Percentiles rank a stretch among this genome's conserved stretches.
These are phyloP conservation scores for Shiraia bambusicola DNA, from an alignment of 2,329 filamentous ascomycete genomes.

Conservation along the genomic window DNA sequence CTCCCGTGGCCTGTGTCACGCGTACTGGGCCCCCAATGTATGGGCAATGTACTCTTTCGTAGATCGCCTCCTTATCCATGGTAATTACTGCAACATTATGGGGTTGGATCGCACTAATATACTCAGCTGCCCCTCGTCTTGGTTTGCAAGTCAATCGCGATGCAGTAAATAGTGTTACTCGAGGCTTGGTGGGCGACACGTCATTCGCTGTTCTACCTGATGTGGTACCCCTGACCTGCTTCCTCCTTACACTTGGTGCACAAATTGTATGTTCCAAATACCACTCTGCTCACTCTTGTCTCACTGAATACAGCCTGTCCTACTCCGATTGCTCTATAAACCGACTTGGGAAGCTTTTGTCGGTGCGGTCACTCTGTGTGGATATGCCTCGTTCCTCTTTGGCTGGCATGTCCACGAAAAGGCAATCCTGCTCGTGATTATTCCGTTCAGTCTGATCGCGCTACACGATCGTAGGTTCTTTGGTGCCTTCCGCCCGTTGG, in stretches of 20 bases:
- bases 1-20: slow-evolving; percentile 88
- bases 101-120: too few species aligned
- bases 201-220: slow-evolving; percentile 91
- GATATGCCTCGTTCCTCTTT: slow-evolving; percentile 94
- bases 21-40: slow-evolving; percentile 96
- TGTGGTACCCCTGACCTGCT: slow-evolving; percentile 77
- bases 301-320: slow-evolving; percentile 45
- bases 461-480: slow-evolving; percentile 88
- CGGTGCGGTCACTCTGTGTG: slow-evolving; percentile 85
- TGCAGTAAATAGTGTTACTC: slow-evolving; percentile 84
- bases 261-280: slow-evolving; percentile 59
- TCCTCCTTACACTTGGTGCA: slow-evolving; percentile 77
- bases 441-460: slow-evolving; percentile 91
- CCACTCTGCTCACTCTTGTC: not conserved
- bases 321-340: slow-evolving; percentile 77
- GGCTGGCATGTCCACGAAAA: slow-evolving; percentile 99
- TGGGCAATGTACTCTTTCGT: slow-evolving; percentile 96
- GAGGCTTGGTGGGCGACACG: slow-evolving; percentile 90
- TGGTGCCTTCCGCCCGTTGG: slow-evolving; percentile 85
- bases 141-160: slow-evolving; percentile 71
- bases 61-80: slow-evolving; percentile 78
- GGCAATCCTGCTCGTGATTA: slow-evolving; percentile 88
- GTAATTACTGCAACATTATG: slow-evolving; percentile 50
- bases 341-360: slow-evolving; percentile 90
- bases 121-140: slow-evolving; percentile 74